Base-by-base conservation (phyloP, 106 monocot genomes). In the Alisma plantagoaquatica region DNA sequence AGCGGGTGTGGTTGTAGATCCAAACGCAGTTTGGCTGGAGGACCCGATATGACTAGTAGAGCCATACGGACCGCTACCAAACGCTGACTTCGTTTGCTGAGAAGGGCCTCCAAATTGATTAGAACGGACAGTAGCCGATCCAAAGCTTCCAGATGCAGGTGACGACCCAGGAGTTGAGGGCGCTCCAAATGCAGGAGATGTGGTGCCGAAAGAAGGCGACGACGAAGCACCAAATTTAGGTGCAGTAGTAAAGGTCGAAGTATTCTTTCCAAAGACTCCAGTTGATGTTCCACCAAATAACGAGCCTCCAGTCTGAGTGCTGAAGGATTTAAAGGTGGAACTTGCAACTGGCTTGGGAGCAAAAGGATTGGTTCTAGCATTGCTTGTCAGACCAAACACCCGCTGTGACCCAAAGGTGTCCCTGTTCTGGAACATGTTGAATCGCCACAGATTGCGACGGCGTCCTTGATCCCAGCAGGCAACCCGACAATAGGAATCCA, bases 51-150 rank as follows among this genome's bases (percentile, higher is more conserved):
- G 60, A 22, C 46, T 44, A 14, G 74, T 69, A 15, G 86, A 76
- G 63, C 86, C 92, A 79, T 86, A 83, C 23, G 51, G 50, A 29
- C 23, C 73, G 56, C 76, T 77, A 17, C 92, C 92, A 74, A 77
- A 92, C 52, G 82, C 69, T 29, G 86, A 71, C 41, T 92, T 86
- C 43, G 86, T 62, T 63, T 92, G 91, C 58, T 85, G 85, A 56
- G 86, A 81, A 57, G 78, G 51, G 53, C 82, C 68, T 3, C 92
- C 82, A 76, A 92, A 92, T 27, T 81, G 79, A 49, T 65, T 77
- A 27, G 82, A 57, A 46, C 82, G 92, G 16, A 56, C 35, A 38
- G 46, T 73, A 31, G 74, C 78, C 72, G 31, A n/a, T n/a, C 85
- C 78, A 73, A 82, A 76, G 15, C 84, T 29, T 62, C 81, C 61